Evolutionary conservation across 805 yeast genomes (phyloP), one percentile per base, ranked within the genome.

Genomic region (Metschnikowia peoriensis): DNA sequence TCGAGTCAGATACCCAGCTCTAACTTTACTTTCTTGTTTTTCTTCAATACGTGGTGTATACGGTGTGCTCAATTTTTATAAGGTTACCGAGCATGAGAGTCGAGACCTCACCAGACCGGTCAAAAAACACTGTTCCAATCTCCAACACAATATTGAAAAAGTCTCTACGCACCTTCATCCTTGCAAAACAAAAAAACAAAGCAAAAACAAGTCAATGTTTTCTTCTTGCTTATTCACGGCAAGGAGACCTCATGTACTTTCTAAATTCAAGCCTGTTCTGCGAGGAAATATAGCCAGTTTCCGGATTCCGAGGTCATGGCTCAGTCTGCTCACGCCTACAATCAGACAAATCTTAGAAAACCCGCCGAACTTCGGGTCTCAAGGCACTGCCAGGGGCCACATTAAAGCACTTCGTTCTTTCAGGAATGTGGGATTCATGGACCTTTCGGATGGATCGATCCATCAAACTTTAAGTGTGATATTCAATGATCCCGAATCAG

Each of bases 401-500:
- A 79, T 94, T 22, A 82, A 82, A 50, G 79, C 91, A 0, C 80
- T 89, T 1, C 78, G 97, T 46, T 67, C 77, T 8, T 79, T 90
- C 64, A 91, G 91, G 64, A 86, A 85, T 49, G 77, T 88, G 4
- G 87, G 90, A 0, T 94, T 94, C 67, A 71, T 91, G 4, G 96
- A 90, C 61, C 58, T 94, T 10, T 70, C 79, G 1, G 98, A 94
- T 66, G 98, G 98, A 0, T 78, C 94, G 0, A 71, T 81, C 1
- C 70, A 77, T 34, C 56, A 71, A 29, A 75, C 79, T 14, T 64
- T 92, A 52, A 81, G 79, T 61, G 79, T 89, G 51, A 70, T 71
- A 29, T 53, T 73, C 66, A 48, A 56, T 52, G 65, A 70, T 11
- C 72, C 71, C 17, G 55, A 51, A 1, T 49, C 46, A 28, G 55